These are phyloP conservation scores for Maudiozyma turicensis DNA, from an alignment of 805 yeast species.

Conservation along the genomic window DNA sequence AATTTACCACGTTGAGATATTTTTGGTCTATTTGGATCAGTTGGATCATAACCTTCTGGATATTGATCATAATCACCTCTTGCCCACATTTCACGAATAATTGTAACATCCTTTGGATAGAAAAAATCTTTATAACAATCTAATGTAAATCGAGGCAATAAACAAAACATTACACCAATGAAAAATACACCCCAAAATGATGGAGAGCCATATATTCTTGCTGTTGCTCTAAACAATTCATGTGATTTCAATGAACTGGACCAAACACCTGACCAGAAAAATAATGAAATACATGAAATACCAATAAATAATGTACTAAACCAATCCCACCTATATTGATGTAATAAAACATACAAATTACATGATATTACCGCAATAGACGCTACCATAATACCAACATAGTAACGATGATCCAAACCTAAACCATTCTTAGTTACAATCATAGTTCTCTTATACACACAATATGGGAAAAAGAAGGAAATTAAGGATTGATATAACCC, in stretches of 20 bases:
- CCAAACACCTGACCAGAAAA: conserved; percentile 79
- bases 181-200: conserved; percentile 60
- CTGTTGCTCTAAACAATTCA: conserved; percentile 60
- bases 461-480: conserved; percentile 65
- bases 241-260: conserved; percentile 42
- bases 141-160: conserved; percentile 57
- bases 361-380: conserved; percentile 59
- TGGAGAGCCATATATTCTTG: conserved; percentile 50
- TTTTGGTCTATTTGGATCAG: conserved; percentile 58
- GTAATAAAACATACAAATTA: conserved; percentile 54
- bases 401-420: conserved; percentile 59
- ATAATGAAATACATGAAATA: conserved; percentile 50
- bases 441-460: conserved; percentile 36
- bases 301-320: conserved; percentile 44
- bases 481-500: conserved; percentile 68
- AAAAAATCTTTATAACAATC: conserved; percentile 46
- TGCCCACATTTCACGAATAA: conserved; percentile 59
- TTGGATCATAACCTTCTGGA: conserved; percentile 66
- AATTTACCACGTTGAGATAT: conserved; percentile 30
- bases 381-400: conserved; percentile 60
- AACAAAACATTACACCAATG: conserved; percentile 53
- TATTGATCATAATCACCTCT: conserved; percentile 60
- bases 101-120: conserved; percentile 60
- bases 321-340: conserved; percentile 80
- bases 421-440: conserved; percentile 45